These are phyloP conservation scores for Ganoderma leucocontextum DNA, from an alignment of 1,284 basidiomycete genomes.

Conservation along the genomic window DNA sequence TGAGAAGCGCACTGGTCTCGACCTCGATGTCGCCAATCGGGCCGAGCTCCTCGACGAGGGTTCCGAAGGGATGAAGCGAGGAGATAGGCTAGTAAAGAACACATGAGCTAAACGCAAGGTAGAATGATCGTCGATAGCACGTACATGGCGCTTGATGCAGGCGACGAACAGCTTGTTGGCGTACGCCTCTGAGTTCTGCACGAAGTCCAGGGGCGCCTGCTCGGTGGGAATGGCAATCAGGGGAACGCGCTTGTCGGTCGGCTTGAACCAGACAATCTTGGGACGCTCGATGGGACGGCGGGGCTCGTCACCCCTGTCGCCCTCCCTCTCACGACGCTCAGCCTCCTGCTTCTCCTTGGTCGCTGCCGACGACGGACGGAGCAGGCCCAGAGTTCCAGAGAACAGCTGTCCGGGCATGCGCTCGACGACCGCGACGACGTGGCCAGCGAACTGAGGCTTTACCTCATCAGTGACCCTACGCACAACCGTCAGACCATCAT, in stretches of 20 bases:
- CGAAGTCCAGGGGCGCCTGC: constrained; percentile 96
- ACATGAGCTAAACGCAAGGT: constrained; percentile 25
- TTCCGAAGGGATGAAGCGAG: constrained; percentile 98
- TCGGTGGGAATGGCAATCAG: constrained; percentile 99
- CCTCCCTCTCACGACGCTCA: constrained; percentile 95
- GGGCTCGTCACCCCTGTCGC: constrained; percentile 86
- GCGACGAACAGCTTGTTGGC: constrained; percentile 94
- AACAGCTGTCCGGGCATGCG: constrained; percentile 99
- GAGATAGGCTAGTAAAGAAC: constrained; percentile 75
- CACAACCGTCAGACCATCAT: constrained; percentile 29
- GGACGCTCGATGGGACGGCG: constrained; percentile 87
- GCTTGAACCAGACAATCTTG: constrained; percentile 99
- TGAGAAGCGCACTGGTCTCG: constrained; percentile 95
- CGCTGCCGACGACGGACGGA: constrained; percentile 96
- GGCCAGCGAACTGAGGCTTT: constrained; percentile 96
- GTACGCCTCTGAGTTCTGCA: constrained; percentile 93
- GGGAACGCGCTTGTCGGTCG: constrained; percentile 98
- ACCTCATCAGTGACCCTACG: constrained; percentile 93
- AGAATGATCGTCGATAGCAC: constrained; percentile 40
- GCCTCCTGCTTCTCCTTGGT: constrained; percentile 99
- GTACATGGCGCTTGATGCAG: constrained; percentile 95
- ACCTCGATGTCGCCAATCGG: constrained; percentile 99
- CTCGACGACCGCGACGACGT: constrained; percentile 98
- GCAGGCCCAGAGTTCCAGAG: constrained; percentile 94
- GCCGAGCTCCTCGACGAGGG: constrained; percentile 96